These are phyloP conservation scores for Curvularia sp. DNA, from an alignment of 2,329 filamentous ascomycete species.

Conservation along the genomic window DNA sequence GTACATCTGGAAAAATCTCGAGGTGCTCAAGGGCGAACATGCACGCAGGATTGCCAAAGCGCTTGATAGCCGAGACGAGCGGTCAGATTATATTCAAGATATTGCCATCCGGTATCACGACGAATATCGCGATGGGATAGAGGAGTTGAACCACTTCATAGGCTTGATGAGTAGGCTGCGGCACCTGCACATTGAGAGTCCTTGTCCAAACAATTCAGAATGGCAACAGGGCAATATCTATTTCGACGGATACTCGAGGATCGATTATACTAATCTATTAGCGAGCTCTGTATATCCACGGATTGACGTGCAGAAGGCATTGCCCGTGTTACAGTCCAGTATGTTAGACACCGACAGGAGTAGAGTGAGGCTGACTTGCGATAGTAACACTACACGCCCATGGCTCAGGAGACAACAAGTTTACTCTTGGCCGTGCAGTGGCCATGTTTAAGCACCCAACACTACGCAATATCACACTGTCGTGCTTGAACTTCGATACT, in stretches of 20 bases:
- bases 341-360: slow-evolving; percentile 11
- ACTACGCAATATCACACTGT: slow-evolving; percentile 42
- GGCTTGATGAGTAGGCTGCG: slow-evolving; percentile 38
- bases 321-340: slow-evolving; percentile 46
- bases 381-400: slow-evolving; percentile 47
- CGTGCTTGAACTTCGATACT: slow-evolving; percentile 43
- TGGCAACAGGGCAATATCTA: slow-evolving; percentile 28
- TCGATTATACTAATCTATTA: slow-evolving; percentile 44
- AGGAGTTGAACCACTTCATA: slow-evolving; percentile 39
- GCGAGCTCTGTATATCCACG: slow-evolving; percentile 33
- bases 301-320: slow-evolving; percentile 17
- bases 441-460: slow-evolving; percentile 47
- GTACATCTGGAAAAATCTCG: slow-evolving; percentile 43
- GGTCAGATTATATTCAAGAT: slow-evolving; percentile 37
- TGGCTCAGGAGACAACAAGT: slow-evolving; percentile 37
- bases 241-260: slow-evolving; percentile 42
- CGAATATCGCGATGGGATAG: slow-evolving; percentile 36
- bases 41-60: slow-evolving; percentile 34
- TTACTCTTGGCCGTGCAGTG: slow-evolving; percentile 34
- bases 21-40: slow-evolving; percentile 38
- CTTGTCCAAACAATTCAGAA: slow-evolving; percentile 48
- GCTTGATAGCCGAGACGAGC: slow-evolving; percentile 33
- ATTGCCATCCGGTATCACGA: slow-evolving; percentile 42
- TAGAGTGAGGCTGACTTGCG: slow-evolving; percentile 15
- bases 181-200: slow-evolving; percentile 44